Evolutionary conservation across 73 alveolate species (phyloP), one percentile per base, ranked within the genome.

Genomic region (Uronychia binucleata): DNA sequence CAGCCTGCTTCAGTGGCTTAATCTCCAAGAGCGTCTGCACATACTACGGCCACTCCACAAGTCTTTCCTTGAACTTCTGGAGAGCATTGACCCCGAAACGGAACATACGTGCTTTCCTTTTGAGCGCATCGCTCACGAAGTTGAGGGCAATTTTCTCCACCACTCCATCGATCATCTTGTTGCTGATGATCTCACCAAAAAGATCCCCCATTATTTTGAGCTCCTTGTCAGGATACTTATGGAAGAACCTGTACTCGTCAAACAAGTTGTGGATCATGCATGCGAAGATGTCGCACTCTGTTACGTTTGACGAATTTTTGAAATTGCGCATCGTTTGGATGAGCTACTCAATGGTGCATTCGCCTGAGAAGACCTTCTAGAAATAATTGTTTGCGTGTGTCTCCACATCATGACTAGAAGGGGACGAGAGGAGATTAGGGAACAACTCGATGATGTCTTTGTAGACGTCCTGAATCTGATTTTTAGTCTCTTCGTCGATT

Each of bases 241-340:
- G 97, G 91, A 96, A 95, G 88, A 95, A 98, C 78, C 98, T 85
- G 90, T 95, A 97, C 93, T 98, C 99, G 89, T 98, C 99, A 88
- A 97, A 96, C 30, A 98, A 88, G 77, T 97, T 95, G 84, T 98
- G 98, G 46, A 98, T 96, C 98, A 98, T 97, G 88, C 99, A 98
- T 30, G 99, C 99, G 91, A 89, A 98, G 58, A 96, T 97, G 83
- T 98, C 99, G 80, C 96, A 89, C 67, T 98, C 99, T 33, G 88
- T 93, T 33, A 91, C 88, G 59, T 86, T 85, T 46, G 86, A 93
- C 33, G 97, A 89, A 74, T 88, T 92, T 90, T 93, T 97, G 91
- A 95, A 96, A 80, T 86, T 89, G 57, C 86, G 75, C 93, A 98
- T 90, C 35, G 79, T 82, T 84, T 92, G 95, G 0, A 98, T 89